Percentiles rank a stretch among this genome's conserved stretches.
Evolutionary conservation across 805 yeast genomes (phyloP).

Genomic region (Wickerhamiella sergipiensis): DNA sequence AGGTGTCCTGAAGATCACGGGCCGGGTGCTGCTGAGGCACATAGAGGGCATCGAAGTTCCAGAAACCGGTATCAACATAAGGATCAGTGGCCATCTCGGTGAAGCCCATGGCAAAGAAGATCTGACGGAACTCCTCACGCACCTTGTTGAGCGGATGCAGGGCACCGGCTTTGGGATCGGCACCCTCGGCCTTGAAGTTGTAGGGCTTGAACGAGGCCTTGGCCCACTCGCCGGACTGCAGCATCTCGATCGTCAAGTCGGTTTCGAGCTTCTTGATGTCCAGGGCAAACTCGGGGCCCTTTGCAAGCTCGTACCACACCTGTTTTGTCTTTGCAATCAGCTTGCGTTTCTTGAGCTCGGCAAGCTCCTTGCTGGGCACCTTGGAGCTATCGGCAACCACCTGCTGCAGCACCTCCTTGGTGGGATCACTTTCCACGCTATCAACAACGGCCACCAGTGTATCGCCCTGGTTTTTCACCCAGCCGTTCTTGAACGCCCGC

Average conservation of each 20-base stretch:
- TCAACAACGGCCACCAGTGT: constrained; percentile 42
- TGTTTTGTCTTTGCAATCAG: constrained; percentile 56
- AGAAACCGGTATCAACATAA: constrained; percentile 95
- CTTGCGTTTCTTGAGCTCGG: constrained; percentile 90
- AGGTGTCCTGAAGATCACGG: constrained; percentile 96
- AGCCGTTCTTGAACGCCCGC: constrained; percentile 91
- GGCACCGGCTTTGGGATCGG: constrained; percentile 76
- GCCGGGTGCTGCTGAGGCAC: constrained; percentile 99
- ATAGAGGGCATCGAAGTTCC: constrained; percentile 94
- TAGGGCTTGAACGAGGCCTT: constrained; percentile 80
- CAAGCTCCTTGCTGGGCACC: constrained; percentile 48
- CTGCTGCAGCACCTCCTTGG: constrained; percentile 39
- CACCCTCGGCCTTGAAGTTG: constrained; percentile 92
- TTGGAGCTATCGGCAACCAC: constrained; percentile 50
- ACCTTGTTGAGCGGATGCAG: constrained; percentile 94
- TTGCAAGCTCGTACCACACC: constrained; percentile 59
- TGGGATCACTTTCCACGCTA: constrained; percentile 54
- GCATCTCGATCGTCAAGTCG: constrained; percentile 90
- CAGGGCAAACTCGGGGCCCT: constrained; percentile 75
- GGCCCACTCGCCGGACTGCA: constrained; percentile 70
- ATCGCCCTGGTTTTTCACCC: constrained; percentile 86
- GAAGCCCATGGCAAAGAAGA: constrained; percentile 96
- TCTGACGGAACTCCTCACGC: constrained; percentile 94
- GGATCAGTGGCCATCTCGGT: constrained; percentile 98
- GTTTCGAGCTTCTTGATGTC: constrained; percentile 76